Evolutionary conservation across 129 eudicot species (phyloP).

Genomic region (Artemisia annua): DNA sequence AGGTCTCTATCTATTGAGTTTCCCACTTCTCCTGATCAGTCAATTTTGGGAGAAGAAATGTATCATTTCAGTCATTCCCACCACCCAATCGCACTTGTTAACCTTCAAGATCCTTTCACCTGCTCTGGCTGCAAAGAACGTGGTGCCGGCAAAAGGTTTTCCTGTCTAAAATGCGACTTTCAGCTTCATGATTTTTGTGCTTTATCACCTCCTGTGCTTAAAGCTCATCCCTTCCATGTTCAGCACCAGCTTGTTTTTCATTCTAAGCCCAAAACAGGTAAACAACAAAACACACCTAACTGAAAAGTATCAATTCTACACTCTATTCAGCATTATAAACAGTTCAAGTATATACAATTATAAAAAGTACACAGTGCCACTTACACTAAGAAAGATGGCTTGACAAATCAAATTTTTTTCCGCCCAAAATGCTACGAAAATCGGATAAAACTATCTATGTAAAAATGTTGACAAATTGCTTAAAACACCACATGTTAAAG

Average conservation of each 20-base stretch:
- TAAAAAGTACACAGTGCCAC: background rate
- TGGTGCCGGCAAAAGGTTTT: conserved; percentile 71
- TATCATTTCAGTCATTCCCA: conserved; percentile 59
- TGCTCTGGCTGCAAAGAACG: conserved; percentile 89
- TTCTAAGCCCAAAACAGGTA: conserved; percentile 72
- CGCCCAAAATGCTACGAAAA: background rate
- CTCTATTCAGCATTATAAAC: background rate
- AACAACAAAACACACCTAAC: background rate
- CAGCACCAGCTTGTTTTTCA: conserved; percentile 78
- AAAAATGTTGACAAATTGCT: background rate
- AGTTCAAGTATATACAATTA: no score
- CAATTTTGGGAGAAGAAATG: conserved; percentile 37
- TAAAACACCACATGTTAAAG: background rate
- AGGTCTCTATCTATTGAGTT: conserved; percentile 41
- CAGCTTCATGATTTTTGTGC: conserved; percentile 90
- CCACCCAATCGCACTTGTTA: conserved; percentile 54
- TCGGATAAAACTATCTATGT: background rate
- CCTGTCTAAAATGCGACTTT: conserved; percentile 71
- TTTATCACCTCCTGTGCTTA: conserved; percentile 63
- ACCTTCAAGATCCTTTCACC: conserved; percentile 43
- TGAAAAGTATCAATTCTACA: background rate
- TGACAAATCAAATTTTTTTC: background rate
- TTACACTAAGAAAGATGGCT: background rate
- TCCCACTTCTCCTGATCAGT: conserved; percentile 59
- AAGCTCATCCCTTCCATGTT: conserved; percentile 69